A percentile compares a stretch with the other conserved stretches of the same genome.
Conservation (phyloP, 805 yeast species). For the Brettanomyces anomalus region DNA sequence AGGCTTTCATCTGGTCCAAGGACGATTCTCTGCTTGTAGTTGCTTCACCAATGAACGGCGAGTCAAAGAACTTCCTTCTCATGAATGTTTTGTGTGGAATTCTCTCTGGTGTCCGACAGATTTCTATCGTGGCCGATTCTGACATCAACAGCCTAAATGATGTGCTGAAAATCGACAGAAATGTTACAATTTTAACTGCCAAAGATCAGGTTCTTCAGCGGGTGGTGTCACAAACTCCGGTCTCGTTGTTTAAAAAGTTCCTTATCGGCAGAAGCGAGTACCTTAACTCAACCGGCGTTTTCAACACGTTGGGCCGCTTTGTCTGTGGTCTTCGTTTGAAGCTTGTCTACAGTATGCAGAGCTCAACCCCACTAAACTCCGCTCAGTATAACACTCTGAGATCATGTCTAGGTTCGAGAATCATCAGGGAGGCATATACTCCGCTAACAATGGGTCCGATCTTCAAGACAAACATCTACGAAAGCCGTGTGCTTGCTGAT, state of each 20-base stretch:
- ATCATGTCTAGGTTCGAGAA: constrained; percentile 38
- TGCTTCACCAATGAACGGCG: constrained; percentile 5
- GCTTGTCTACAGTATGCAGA: constrained; percentile 29
- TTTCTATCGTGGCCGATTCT: constrained; percentile 13
- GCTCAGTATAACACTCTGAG: constrained; percentile 30
- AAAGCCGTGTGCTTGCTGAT: constrained; percentile 41
- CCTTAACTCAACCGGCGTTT: constrained; percentile 42
- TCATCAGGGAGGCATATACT: constrained; percentile 41
- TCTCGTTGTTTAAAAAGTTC: constrained; percentile 16
- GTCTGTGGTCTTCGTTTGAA: constrained; percentile 24
- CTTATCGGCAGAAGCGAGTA: constrained; percentile 29
- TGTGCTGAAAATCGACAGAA: background rate
- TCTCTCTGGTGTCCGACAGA: constrained; percentile 23
- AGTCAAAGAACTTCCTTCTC: constrained; percentile 19
- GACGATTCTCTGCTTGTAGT: constrained; percentile 19
- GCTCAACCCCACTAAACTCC: constrained; percentile 11
- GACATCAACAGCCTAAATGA: background rate
- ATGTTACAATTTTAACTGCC: constrained; percentile 27
- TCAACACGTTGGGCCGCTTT: constrained; percentile 27
- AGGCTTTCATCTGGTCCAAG: constrained; percentile 18
- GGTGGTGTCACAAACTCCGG: constrained; percentile 13
- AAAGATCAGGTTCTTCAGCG: constrained; percentile 17
- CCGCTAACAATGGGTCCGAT: constrained; percentile 48
- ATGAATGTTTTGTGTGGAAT: constrained; percentile 33
- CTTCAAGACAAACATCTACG: constrained; percentile 49